Evolutionary conservation across 805 yeast genomes (phyloP).

Genomic region (Barnettozyma botsteinii): DNA sequence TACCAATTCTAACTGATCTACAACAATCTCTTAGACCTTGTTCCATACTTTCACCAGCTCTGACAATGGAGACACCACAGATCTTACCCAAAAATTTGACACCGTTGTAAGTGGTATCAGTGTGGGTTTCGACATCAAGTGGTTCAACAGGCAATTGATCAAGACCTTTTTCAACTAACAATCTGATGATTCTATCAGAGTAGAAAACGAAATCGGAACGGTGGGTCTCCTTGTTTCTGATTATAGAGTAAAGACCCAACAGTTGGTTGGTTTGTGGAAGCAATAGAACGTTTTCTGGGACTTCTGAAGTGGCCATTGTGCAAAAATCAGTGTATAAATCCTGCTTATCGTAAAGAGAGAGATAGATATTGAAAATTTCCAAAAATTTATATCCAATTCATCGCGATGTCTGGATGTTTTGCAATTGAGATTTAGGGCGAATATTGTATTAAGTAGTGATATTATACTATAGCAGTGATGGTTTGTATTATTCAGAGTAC

Average conservation of each 20-base stretch:
- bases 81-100: slow-evolving; percentile 83
- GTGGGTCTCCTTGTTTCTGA: slow-evolving; percentile 72
- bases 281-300: slow-evolving; percentile 50
- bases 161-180: slow-evolving; percentile 92
- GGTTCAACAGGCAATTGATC: slow-evolving; percentile 88
- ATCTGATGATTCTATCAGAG: slow-evolving; percentile 88
- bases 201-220: slow-evolving; percentile 94
- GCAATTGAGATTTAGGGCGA: too few species aligned
- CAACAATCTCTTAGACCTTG: slow-evolving; percentile 97
- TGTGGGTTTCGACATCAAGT: slow-evolving; percentile 64
- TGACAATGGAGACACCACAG: slow-evolving; percentile 95
- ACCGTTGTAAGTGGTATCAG: slow-evolving; percentile 68
- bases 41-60: slow-evolving; percentile 99
- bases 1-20: slow-evolving; percentile 92
- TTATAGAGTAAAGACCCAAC: slow-evolving; percentile 80
- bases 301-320: slow-evolving; percentile 10
- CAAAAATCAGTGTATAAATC: too few species aligned
- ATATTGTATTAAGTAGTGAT: too few species aligned
- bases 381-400: too few species aligned
- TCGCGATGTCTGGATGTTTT: too few species aligned
- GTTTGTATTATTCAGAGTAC: too few species aligned
- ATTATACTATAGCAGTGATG: too few species aligned
- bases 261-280: slow-evolving; percentile 89
- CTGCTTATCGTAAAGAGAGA: too few species aligned
- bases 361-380: too few species aligned